Evolutionary conservation across 2,329 filamentous ascomycete species (phyloP), one percentile per base, ranked within the genome.

Genomic region (Penicillium vulpinum): DNA sequence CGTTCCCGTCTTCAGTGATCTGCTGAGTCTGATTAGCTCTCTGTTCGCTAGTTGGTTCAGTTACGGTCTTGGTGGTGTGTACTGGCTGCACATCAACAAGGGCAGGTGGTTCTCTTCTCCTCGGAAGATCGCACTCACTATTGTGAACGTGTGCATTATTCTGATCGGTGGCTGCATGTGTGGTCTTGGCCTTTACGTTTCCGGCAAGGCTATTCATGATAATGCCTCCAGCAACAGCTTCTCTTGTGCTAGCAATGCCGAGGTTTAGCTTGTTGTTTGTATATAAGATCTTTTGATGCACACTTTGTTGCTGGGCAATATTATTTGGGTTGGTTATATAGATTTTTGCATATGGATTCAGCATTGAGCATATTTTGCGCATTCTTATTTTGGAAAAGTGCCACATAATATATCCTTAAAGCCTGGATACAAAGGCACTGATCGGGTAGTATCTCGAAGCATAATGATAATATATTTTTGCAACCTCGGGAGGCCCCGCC

Each of bases 1-100:
- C 0, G 86, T 91, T 8, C 88, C 88, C 0, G 82, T 85, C 43
- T 91, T 90, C 75, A 84, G 83, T 65, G 80, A 85, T 50, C 74
- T 91, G 13, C 75, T 90, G 28, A 84, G 83, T 9, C 73, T 90
- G 36, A 83, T 89, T 60, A 61, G 58, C 22, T 61, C 58, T 1
- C 36, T 61, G n/a, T 61, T 61, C 24, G 58, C 58, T 29, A 54
- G 51, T 40, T 59, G 58, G 58, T 61, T 61, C 56, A 61, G 58
- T 35, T 61, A 76, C 62, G 77, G 77, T 1, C 64, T 81, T 3
- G 74, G 73, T 21, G 78, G 74, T 9, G 62, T 75, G 2, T 78
- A 81, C 61, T 81, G 78, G 78, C 62, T 81, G 51, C 77, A 77
- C 60, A 71, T 84, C 57, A 78, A 83, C 61, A 69, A 71, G 51